phyloP scores from a whole-genome alignment of 495 filamentous ascomycete species.

The Tuber borchii region DNA sequence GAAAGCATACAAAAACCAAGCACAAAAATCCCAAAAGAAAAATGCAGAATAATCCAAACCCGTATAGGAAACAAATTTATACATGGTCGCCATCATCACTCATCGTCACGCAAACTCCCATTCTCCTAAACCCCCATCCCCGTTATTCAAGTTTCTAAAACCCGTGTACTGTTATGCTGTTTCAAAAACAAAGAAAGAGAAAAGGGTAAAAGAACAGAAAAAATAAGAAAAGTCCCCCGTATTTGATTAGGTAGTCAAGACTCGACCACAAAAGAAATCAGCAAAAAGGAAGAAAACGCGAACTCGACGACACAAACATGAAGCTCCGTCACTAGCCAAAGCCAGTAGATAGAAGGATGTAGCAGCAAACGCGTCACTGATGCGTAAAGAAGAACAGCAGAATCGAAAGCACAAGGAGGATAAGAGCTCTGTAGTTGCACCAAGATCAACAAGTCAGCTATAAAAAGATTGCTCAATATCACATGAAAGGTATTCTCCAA shows the following conservation, averaged over 20 bases:
- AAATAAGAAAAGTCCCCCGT: background rate
- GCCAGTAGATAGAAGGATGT: background rate
- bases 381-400: background rate
- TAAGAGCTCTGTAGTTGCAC: background rate
- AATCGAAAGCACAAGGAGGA: background rate
- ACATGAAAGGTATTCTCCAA: constrained; percentile 7
- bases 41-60: background rate
- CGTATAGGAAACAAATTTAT: background rate
- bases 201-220: background rate
- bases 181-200: background rate
- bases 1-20: background rate
- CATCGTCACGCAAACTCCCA: background rate
- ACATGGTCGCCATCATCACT: background rate
- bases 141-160: background rate
- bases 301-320: background rate
- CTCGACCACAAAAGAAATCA: background rate
- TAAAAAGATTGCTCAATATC: background rate
- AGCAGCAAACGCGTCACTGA: background rate
- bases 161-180: background rate
- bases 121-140: background rate
- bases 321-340: background rate
- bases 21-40: background rate
- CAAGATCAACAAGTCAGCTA: background rate
- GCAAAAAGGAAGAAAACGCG: background rate
- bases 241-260: background rate